Base-by-base conservation (phyloP, 2,329 filamentous ascomycete genomes). In the Paecilomyces variotii region DNA sequence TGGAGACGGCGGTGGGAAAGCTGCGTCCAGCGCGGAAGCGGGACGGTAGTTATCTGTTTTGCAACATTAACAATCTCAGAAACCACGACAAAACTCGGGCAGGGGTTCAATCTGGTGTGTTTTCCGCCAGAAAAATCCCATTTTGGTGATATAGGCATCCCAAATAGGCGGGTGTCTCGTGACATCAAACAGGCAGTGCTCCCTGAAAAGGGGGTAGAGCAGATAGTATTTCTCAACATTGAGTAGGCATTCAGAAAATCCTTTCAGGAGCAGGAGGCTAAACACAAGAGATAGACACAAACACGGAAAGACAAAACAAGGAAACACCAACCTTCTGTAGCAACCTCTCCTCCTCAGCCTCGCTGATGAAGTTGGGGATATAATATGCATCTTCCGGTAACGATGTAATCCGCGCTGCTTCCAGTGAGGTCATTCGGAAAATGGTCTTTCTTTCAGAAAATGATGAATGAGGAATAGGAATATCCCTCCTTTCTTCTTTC, bases 1-100 rank as follows among this genome's bases (percentile, higher is more conserved):
- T 97, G 92, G 0, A 99, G 84, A 50, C 93, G 87, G 57, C 94
- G 89, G 72, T 91, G 90, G n/a, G 88, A 85, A 57, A 99, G 87
- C 55, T 88, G 82, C 62, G 90, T 92, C 93, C 94, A 99, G 70
- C 87, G 83, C 27, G 89, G 87, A 62, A 86, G 87, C 27, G 89
- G 88, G 0, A 85, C 86, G 52, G 83, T 79, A 56, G 79, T 77
- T 65, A 80, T 72, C 88, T 83, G 56, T 53, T 27, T 39, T 49
- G 39, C 32, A 26, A 56, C 25, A 32, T 10, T 58, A 26, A n/a
- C 24, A 10, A 26, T 27, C 24, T 27, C 19, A 19, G 14, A 2
- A 39, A 34, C 9, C 10, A 34, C 32, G 32, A 12, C 14, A 27
- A 24, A 4, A 11, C 25, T 14, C 9, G 12, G 51, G 32, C 39